phyloP scores from a whole-genome alignment of 768 basidiomycete species.

The Russula emetica region DNA sequence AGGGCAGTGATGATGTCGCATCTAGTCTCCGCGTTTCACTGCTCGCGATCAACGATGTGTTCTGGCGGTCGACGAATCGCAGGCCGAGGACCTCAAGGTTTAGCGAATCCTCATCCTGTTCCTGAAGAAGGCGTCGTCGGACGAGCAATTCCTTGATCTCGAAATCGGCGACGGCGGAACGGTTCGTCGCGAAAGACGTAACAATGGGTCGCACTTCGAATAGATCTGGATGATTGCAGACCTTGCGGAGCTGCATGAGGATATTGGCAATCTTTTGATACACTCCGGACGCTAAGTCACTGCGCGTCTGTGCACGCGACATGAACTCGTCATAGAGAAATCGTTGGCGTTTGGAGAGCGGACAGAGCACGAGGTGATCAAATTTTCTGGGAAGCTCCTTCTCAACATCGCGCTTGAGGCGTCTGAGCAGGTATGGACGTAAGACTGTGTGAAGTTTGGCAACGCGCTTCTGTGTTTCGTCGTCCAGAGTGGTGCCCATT shows the following conservation, averaged over 20 bases:
- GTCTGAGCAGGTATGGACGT: conserved; percentile 91
- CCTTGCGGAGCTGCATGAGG: conserved; percentile 97
- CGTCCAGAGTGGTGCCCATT: conserved; percentile 67
- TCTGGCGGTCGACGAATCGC: conserved; percentile 54
- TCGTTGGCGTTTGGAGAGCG: conserved; percentile 87
- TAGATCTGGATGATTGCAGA: conserved; percentile 90
- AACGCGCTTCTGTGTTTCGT: conserved; percentile 80
- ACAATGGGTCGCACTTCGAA: conserved; percentile 86
- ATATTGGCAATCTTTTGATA: conserved; percentile 91
- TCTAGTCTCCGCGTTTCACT: conserved; percentile 53
- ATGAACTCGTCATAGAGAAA: conserved; percentile 97
- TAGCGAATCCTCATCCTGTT: conserved; percentile 47
- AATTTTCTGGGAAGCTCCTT: conserved; percentile 91
- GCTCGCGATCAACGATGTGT: conserved; percentile 50
- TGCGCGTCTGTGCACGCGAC: conserved; percentile 77
- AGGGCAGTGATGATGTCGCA: conserved; percentile 52
- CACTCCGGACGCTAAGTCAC: conserved; percentile 77
- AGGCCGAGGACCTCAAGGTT: conserved; percentile 65
- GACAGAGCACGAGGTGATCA: conserved; percentile 85
- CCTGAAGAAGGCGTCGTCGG: conserved; percentile 63
- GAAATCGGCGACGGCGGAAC: conserved; percentile 71
- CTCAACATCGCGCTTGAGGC: conserved; percentile 98
- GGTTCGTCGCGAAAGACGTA: conserved; percentile 70
- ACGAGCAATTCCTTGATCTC: conserved; percentile 86
- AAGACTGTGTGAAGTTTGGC: conserved; percentile 88